These are phyloP conservation scores for Claviceps spartinae DNA, from an alignment of 2,329 filamentous ascomycete genomes.

Conservation along the genomic window DNA sequence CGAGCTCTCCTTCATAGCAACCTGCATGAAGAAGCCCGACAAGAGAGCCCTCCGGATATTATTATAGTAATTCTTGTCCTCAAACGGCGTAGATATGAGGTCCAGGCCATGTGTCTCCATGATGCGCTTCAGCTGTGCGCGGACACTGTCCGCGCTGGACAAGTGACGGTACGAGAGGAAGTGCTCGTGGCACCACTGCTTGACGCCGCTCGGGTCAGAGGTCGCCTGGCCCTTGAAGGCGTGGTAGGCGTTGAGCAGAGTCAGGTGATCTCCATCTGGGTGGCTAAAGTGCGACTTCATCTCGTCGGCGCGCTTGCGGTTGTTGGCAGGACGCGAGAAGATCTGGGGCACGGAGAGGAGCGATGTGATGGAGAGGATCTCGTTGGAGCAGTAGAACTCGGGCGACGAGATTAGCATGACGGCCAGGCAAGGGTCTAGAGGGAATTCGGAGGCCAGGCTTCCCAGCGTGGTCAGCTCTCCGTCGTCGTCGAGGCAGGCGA, in stretches of 20 bases:
- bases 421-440: constrained; percentile 81
- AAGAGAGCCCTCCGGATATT: constrained; percentile 91
- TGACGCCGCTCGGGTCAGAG: constrained; percentile 50
- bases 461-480: constrained; percentile 82
- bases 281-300: constrained; percentile 95
- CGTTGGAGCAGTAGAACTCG: constrained; percentile 97
- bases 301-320: constrained; percentile 84
- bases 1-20: constrained; percentile 80
- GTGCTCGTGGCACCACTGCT: constrained; percentile 94
- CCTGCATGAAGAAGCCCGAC: constrained; percentile 98
- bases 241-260: constrained; percentile 94
- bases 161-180: constrained; percentile 84
- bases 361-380: constrained; percentile 89
- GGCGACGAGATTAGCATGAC: constrained; percentile 97
- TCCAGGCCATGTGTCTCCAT: constrained; percentile 89
- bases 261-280: constrained; percentile 86
- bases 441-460: constrained; percentile 82
- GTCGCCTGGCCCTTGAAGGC: constrained; percentile 69
- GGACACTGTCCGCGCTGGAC: constrained; percentile 87
- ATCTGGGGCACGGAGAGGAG: constrained; percentile 90
- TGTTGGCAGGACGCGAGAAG: constrained; percentile 74
- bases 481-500: constrained; percentile 92
- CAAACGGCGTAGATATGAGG: constrained; percentile 76
- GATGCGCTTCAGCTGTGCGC: constrained; percentile 80
- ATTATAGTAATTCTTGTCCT: constrained; percentile 94